Evolutionary conservation across 345 rosid species (phyloP).

Genomic region (Citrus cavaleriei): DNA sequence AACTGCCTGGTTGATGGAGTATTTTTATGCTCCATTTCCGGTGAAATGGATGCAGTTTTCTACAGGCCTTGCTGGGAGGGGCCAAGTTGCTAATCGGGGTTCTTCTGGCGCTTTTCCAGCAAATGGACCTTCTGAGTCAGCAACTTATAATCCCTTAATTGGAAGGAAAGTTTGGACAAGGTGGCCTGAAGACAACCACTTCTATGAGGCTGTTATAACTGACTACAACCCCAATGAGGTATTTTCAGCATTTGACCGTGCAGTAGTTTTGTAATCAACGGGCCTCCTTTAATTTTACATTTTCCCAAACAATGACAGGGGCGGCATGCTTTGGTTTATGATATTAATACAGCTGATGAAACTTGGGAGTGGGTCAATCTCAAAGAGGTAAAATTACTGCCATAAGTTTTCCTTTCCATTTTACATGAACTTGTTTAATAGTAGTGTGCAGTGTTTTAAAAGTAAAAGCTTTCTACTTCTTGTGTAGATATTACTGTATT

Average conservation of each 20-base stretch:
- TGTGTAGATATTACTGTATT: not conserved
- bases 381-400: constrained; percentile 67
- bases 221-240: constrained; percentile 70
- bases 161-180: constrained; percentile 95
- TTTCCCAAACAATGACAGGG: constrained; percentile 50
- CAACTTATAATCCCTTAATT: constrained; percentile 61
- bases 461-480: not conserved
- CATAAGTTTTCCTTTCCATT: not conserved
- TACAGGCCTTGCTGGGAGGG: constrained; percentile 61
- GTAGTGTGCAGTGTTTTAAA: not conserved
- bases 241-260: constrained; percentile 9
- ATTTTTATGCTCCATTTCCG: constrained; percentile 28
- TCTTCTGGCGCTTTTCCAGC: constrained; percentile 45
- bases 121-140: constrained; percentile 64
- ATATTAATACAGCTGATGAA: constrained; percentile 65
- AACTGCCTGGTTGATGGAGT: constrained; percentile 19
- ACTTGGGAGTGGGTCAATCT: constrained; percentile 98
- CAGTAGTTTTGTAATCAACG: constrained; percentile 9
- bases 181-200: constrained; percentile 93
- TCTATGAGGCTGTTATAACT: constrained; percentile 85
- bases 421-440: not conserved
- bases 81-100: constrained; percentile 46
- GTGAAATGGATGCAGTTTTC: constrained; percentile 70
- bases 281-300: constrained; percentile 16
- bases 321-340: constrained; percentile 90